phyloP scores from a whole-genome alignment of 352 stramenopile genomes.

The Phytophthora melonis region DNA sequence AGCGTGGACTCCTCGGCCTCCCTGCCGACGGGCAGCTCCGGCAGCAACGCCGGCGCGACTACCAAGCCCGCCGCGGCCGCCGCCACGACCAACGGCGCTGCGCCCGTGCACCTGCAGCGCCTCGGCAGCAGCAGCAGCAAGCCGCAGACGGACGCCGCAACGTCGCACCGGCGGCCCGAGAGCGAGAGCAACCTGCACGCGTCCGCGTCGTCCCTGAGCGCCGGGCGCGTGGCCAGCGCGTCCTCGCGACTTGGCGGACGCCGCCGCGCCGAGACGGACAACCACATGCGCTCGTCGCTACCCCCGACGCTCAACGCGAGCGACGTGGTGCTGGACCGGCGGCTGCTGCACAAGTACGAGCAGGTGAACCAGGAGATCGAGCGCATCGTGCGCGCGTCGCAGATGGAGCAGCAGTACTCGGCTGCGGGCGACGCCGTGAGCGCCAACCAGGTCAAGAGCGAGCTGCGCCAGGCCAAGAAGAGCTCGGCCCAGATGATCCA shows the following conservation, averaged over 20 bases:
- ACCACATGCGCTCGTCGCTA: slow-evolving; percentile 45
- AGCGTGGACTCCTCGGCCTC: slow-evolving; percentile 1
- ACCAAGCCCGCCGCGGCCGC: slow-evolving; percentile 12
- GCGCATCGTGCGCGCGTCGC: slow-evolving; percentile 69
- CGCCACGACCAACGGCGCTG: not conserved
- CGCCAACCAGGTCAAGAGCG: slow-evolving; percentile 48
- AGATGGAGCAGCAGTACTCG: slow-evolving; percentile 44
- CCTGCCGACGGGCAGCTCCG: slow-evolving; percentile 8
- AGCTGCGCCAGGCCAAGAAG: slow-evolving; percentile 68
- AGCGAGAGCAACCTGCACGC: slow-evolving; percentile 19
- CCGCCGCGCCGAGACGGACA: slow-evolving; percentile 46
- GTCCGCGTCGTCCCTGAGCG: slow-evolving; percentile 13
- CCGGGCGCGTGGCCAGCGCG: slow-evolving; percentile 24
- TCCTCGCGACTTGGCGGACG: slow-evolving; percentile 20
- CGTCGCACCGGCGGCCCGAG: slow-evolving; percentile 7
- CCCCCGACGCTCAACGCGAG: slow-evolving; percentile 37
- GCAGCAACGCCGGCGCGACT: not conserved
- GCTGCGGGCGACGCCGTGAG: slow-evolving; percentile 25
- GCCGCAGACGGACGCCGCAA: not conserved
- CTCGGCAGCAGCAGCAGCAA: slow-evolving; percentile 21
- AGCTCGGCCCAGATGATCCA: slow-evolving; percentile 82
- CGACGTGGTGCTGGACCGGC: slow-evolving; percentile 64
- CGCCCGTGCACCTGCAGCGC: slow-evolving; percentile 28
- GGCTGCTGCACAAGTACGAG: slow-evolving; percentile 78
- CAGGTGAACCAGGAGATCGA: slow-evolving; percentile 83